Conservation (phyloP, 306 rosid genomes). For the Purshia tridentata region DNA sequence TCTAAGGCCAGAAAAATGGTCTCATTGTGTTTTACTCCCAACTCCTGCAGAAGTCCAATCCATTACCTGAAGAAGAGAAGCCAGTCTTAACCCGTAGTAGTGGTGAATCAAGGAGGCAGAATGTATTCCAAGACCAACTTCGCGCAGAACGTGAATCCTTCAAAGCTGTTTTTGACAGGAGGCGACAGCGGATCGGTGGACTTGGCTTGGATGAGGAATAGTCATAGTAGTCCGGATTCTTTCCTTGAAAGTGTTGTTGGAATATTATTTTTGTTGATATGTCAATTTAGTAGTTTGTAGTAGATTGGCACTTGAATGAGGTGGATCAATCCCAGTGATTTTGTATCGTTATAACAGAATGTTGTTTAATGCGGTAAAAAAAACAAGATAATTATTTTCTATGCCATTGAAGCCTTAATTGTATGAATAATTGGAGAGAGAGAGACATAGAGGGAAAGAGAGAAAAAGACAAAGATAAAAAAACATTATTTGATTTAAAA, state of each 20-base stretch:
- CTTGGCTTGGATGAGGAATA: slow-evolving; percentile 68
- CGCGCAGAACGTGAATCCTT: slow-evolving; percentile 86
- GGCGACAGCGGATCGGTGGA: slow-evolving; percentile 80
- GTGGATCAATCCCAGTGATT: neutral
- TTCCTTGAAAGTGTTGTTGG: neutral
- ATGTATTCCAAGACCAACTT: slow-evolving; percentile 63
- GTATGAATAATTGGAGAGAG: neutral
- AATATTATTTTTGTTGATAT: slow-evolving; percentile 4
- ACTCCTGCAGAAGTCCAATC: slow-evolving; percentile 71
- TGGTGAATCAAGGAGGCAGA: slow-evolving; percentile 51
- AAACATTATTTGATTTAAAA: too few relatives aligned
- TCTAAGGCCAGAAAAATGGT: neutral
- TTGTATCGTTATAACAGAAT: neutral
- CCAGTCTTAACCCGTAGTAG: slow-evolving; percentile 21
- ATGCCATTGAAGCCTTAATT: neutral
- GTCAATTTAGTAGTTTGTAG: slow-evolving; percentile 7
- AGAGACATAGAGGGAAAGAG: too few relatives aligned
- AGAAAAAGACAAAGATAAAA: too few relatives aligned
- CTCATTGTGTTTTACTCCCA: slow-evolving; percentile 18
- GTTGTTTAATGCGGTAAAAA: slow-evolving; percentile 18
- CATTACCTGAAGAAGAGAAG: slow-evolving; percentile 54
- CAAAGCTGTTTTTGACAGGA: slow-evolving; percentile 78
- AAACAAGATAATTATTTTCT: slow-evolving; percentile 1
- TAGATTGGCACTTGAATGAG: slow-evolving; percentile 6
- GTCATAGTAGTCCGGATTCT: slow-evolving; percentile 3